phyloP scores from a whole-genome alignment of 2,329 filamentous ascomycete species.

The Ceratocystis cacaofunesta region DNA sequence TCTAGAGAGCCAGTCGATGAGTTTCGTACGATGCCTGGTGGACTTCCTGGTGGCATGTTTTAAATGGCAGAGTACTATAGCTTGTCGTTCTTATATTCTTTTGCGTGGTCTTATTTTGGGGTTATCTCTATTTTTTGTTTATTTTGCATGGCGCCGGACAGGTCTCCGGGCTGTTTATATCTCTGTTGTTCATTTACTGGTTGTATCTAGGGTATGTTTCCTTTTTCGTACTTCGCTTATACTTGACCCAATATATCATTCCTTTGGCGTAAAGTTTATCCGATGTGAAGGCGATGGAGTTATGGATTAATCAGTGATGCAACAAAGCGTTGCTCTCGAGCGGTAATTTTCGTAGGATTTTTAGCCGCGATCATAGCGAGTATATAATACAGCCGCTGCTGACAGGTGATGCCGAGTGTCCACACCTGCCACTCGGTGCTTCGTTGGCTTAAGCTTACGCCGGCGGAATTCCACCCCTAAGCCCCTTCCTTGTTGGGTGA shows the following conservation, averaged over 20 bases:
- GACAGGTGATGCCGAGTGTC: too few species aligned
- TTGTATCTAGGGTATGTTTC: conserved; percentile 1
- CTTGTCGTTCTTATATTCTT: background rate
- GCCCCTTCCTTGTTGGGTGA: too few species aligned
- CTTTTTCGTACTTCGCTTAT: background rate
- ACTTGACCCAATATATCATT: background rate
- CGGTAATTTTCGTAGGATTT: background rate
- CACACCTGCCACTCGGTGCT: too few species aligned
- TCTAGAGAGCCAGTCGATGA: conserved; percentile 6
- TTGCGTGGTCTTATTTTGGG: background rate
- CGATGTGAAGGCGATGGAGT: background rate
- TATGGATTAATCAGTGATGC: background rate
- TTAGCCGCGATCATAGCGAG: background rate
- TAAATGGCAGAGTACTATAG: background rate
- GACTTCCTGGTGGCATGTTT: conserved; percentile 13
- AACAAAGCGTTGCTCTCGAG: background rate
- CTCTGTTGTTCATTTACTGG: conserved; percentile 5
- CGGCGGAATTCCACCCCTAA: too few species aligned
- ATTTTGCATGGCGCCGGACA: conserved; percentile 7
- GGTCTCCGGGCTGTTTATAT: background rate
- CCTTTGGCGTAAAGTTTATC: background rate
- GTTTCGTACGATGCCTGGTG: conserved; percentile 10
- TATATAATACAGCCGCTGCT: too few species aligned
- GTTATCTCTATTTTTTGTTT: background rate
- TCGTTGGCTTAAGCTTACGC: too few species aligned